Evolutionary conservation across 1,139 yeast species (phyloP), one percentile per base, ranked within the genome.

Genomic region (Blastobotrys elegans): DNA sequence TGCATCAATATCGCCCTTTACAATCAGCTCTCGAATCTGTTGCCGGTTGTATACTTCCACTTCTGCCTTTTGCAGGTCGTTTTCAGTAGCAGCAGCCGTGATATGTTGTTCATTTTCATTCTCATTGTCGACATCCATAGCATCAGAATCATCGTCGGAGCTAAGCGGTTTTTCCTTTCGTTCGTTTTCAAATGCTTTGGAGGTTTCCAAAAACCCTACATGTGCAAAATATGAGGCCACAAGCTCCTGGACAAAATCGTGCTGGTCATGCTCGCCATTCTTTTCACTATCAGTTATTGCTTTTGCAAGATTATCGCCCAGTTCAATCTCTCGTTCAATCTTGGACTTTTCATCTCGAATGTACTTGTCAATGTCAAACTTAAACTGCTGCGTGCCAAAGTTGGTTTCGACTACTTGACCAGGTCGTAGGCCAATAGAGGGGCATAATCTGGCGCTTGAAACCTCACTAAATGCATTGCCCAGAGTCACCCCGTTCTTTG

Each of bases 401-500:
- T 89, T 90, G 3, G 94, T 77, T 14, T 67, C 69, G 1, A 85
- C 70, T 1, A 72, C 60, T 52, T 74, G 75, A 46, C 78, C 78
- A 6, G 72, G 65, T 43, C 56, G 54, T 49, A 60, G 49, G 5
- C 82, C 82, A 48, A 81, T 69, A 22, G 73, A 67, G 2, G 87
- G 84, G 17, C 72, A 66, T 33, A 75, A 54, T 29, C 63, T 60
- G 24, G 61, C 51, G 10, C 62, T 62, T n/a, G 27, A 6, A 32
- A 75, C 62, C 50, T 75, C 71, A 8, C 64, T 60, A 53, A 78
- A 79, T 1, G 82, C 82, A 33, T 70, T 66, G 0, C 82, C 83
- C 41, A 80, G 59, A 40, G 66, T 67, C 5, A 85, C 75, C 2
- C 97, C 97, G 65, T 90, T 89, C 63, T 86, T 82, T 0, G 97